Evolutionary conservation across 1,139 yeast genomes (phyloP).

Genomic region (Zygosaccharomyces sapae): DNA sequence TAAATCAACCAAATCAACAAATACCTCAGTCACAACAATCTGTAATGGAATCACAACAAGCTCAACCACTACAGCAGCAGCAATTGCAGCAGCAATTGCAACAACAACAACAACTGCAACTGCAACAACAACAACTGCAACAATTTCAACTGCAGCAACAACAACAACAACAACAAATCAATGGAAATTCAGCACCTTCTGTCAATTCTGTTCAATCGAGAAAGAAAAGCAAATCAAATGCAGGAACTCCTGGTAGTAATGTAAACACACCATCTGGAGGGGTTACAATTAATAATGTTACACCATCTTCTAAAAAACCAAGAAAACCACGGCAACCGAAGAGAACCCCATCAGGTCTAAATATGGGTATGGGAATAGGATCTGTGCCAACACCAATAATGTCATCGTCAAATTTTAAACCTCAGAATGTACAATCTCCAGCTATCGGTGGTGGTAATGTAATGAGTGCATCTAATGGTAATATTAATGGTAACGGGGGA

Average conservation of each 20-base stretch:
- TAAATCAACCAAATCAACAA: constrained; percentile 2
- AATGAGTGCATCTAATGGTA: constrained; percentile 2
- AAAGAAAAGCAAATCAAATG: constrained; percentile 20
- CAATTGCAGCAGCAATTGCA: constrained; percentile 2
- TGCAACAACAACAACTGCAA: background rate
- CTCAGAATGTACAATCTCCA: constrained; percentile 2
- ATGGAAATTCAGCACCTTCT: constrained; percentile 14
- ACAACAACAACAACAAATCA: constrained; percentile 20
- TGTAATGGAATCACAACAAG: constrained; percentile 8
- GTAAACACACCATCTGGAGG: constrained; percentile 22
- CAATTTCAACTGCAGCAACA: background rate
- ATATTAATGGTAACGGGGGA: background rate
- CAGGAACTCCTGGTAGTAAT: constrained; percentile 31
- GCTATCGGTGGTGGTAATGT: background rate
- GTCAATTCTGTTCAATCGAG: constrained; percentile 8
- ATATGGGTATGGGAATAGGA: constrained; percentile 4
- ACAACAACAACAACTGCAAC: background rate
- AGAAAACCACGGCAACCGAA: constrained; percentile 32
- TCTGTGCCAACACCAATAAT: constrained; percentile 3
- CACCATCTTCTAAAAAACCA: constrained; percentile 28
- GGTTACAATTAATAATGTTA: constrained; percentile 14
- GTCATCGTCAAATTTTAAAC: constrained; percentile 2
- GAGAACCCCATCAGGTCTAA: constrained; percentile 18
- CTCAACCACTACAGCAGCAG: constrained; percentile 15
- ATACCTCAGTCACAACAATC: background rate